Base-by-base conservation (phyloP, 306 rosid species). In the Lathyrus oleraceus region DNA sequence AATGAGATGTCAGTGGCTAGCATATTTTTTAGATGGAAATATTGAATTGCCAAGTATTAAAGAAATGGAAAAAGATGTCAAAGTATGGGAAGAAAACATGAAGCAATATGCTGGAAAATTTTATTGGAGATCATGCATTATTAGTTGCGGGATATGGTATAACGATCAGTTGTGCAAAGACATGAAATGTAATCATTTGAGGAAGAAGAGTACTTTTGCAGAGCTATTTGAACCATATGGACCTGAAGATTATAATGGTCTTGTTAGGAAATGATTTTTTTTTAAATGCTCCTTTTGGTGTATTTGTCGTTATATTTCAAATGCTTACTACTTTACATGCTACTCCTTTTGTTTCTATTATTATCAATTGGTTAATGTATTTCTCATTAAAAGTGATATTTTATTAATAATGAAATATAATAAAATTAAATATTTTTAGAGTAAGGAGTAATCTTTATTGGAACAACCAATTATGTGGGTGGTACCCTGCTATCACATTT, bases 101-200 rank as follows among this genome's bases (percentile, higher is more conserved):
- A 84, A 80, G 58, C 70, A 28, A 35, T 72, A 76, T 58, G 67
- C 48, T 12, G 78, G 83, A 2, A 47, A 5, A 0, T 42, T 69
- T 28, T 61, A 49, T 12, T 19, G 70, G 79, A 85, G 71, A 40
- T 23, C 74, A 20, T 87, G 91, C 66, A 52, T 85, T 39, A 17
- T 11, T 2, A 20, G 0, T 62, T n/a, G 65, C 5, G 45, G 35
- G 5, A 80, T 80, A 0, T 84, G 84, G 81, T 82, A 85, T 56
- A 71, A 78, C 5, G 87, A 87, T 63, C 86, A 80, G 0, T 12
- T 85, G 52, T 82, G 87, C 75, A 82, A 63, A 63, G 91, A 87
- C 48, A 77, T 84, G 73, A 82, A 81, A 42, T 28, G 64, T 9
- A 69, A 87, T 28, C 75, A n/a, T n/a, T n/a, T n/a, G n/a, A 84